Conservation (phyloP, 345 rosid genomes). For the Cochlearia excelsa region DNA sequence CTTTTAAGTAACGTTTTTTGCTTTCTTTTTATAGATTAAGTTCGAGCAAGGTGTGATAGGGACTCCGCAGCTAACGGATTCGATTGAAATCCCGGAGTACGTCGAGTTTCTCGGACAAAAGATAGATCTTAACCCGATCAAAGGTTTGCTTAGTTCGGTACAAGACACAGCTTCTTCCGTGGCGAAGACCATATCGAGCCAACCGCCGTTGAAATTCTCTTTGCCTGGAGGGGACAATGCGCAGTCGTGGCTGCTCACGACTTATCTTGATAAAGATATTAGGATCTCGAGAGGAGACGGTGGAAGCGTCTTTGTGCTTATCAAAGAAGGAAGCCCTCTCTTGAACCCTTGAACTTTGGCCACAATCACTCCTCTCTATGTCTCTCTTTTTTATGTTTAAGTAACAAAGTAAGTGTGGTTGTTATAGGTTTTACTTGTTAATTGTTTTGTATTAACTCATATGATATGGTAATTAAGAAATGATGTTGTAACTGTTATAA, state of each 20-base stretch:
- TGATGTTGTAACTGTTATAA: no score
- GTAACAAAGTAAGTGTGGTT: no score
- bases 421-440: no score
- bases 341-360: slow-evolving; percentile 37
- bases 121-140: slow-evolving; percentile 66
- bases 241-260: slow-evolving; percentile 83
- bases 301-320: slow-evolving; percentile 78
- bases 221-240: slow-evolving; percentile 53
- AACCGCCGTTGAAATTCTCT: slow-evolving; percentile 76
- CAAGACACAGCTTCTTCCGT: slow-evolving; percentile 86
- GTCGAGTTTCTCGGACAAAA: slow-evolving; percentile 80
- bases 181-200: slow-evolving; percentile 81
- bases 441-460: no score
- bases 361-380: no score
- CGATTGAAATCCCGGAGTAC: slow-evolving; percentile 72
- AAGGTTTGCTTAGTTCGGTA: slow-evolving; percentile 64
- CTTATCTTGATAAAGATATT: slow-evolving; percentile 81
- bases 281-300: slow-evolving; percentile 86
- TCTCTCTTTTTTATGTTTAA: no score
- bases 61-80: slow-evolving; percentile 88
- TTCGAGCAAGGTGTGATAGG: slow-evolving; percentile 93
- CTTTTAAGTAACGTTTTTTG: background rate
- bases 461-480: no score
- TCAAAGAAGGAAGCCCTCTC: slow-evolving; percentile 81
- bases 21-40: slow-evolving; percentile 52